Evolutionary conservation across 176 grass and related monocot species (phyloP).

Genomic region (Ensete ventricosum): DNA sequence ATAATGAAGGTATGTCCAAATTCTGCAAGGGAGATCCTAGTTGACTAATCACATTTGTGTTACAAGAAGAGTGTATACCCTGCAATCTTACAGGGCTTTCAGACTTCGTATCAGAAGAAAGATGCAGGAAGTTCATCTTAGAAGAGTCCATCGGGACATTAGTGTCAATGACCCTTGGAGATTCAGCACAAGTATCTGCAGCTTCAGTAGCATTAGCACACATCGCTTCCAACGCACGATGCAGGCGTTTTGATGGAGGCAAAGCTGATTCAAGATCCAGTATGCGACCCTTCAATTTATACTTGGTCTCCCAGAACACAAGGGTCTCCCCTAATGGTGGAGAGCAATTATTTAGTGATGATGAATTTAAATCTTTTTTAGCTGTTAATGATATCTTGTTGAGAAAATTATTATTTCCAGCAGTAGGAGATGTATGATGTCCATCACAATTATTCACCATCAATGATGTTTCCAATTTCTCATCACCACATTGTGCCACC

Average conservation of each 20-base stretch:
- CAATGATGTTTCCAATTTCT: constrained; percentile 22
- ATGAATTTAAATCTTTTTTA: constrained; percentile 27
- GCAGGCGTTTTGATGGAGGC: constrained; percentile 95
- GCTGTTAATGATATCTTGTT: neutral
- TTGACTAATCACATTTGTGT: constrained; percentile 12
- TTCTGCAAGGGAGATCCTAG: constrained; percentile 8
- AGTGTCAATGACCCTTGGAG: constrained; percentile 21
- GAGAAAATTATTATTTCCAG: constrained; percentile 25
- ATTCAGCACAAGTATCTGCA: constrained; percentile 32
- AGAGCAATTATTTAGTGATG: constrained; percentile 24
- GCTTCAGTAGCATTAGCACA: constrained; percentile 72
- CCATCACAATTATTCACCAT: constrained; percentile 28
- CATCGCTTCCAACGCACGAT: constrained; percentile 97
- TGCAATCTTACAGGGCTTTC: constrained; percentile 26
- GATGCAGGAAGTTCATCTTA: constrained; percentile 14
- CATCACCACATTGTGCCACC: constrained; percentile 22
- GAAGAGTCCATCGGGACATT: constrained; percentile 23
- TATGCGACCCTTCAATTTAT: constrained; percentile 30
- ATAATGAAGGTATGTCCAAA: constrained; percentile 12
- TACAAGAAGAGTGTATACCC: constrained; percentile 19
- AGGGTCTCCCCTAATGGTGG: constrained; percentile 16
- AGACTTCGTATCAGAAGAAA: constrained; percentile 23
- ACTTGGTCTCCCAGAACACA: constrained; percentile 31
- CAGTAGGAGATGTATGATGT: constrained; percentile 4
- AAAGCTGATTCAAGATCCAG: constrained; percentile 81